Evolutionary conservation across 768 basidiomycete species (phyloP), one percentile per base, ranked within the genome.

Genomic region (Pleurotus tuber-regium): DNA sequence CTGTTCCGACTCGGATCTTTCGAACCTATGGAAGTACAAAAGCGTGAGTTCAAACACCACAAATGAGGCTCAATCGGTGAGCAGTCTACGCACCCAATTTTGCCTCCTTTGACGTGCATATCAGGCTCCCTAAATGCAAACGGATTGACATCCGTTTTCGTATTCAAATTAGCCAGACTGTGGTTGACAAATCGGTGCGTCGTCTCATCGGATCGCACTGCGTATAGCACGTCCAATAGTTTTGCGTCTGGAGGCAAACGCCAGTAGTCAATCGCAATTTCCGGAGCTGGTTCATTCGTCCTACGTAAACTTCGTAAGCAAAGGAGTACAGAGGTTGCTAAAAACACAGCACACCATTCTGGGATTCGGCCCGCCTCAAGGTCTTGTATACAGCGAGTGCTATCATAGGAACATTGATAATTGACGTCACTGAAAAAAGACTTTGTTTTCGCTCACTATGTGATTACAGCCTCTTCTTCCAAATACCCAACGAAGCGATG

Each of bases 211-310:
- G 90, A 92, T 59, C 95, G 80, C 28, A 98, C 90, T 28, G 92
- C 93, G 61, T 91, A 91, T 43, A 98, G 77, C 41, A 96, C 87
- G 60, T 98, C 96, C 16, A 92, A 72, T 53, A 98, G 70, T 59
- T 80, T 93, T 0, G 92, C 89, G 59, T 87, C 67, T 2, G 79
- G 70, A 2, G 66, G 63, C 26, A 96, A 76, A 19, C 93, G 82
- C 92, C 96, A 98, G 69, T 98, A 98, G 64, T 98, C 94, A 55
- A 91, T 93, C 6, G 95, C 89, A 63, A 98, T 96, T 60, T 81
- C 74, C 0, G 94, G 95, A 4, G 93, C 90, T 30, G 87, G 79
- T 61, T 75, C 68, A 61, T 87, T 72, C 25, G 76, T 72, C 87
- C 86, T 85, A 53, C 4, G 51, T 5, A 33, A n/a, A 10, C 25